Conservation (phyloP, 2,329 filamentous ascomycete genomes). For the Alternaria metachromatica region DNA sequence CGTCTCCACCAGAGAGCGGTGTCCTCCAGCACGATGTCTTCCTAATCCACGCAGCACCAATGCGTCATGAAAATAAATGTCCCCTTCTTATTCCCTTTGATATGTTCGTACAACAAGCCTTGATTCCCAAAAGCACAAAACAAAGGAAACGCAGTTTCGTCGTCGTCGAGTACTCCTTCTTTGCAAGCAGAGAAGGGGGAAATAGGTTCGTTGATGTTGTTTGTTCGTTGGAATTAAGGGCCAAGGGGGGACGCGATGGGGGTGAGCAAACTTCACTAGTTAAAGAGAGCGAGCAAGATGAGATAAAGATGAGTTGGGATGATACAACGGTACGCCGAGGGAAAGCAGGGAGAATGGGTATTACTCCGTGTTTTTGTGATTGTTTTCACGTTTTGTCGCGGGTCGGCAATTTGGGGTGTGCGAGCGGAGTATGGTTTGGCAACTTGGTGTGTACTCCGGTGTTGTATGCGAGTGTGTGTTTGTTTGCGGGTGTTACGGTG, state of each 20-base stretch:
- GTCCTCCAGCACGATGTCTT: slow-evolving; percentile 32
- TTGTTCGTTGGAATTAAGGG: slow-evolving; percentile 11
- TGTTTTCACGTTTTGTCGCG: slow-evolving; percentile 37
- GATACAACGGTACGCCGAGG: slow-evolving; percentile 37
- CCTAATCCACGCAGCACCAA: slow-evolving; percentile 29
- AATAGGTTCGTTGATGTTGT: slow-evolving; percentile 17
- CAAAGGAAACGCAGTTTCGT: slow-evolving; percentile 47
- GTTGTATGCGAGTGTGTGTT: slow-evolving; percentile 14
- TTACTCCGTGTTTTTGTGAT: slow-evolving; percentile 44
- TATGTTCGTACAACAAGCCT: slow-evolving; percentile 18
- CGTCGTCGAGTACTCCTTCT: slow-evolving; percentile 41
- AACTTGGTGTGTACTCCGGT: slow-evolving; percentile 25
- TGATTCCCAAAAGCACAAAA: slow-evolving; percentile 18
- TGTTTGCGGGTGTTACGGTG: slow-evolving; percentile 24
- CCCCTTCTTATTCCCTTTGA: slow-evolving; percentile 13
- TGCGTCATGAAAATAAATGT: slow-evolving; percentile 27
- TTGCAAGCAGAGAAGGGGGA: slow-evolving; percentile 25
- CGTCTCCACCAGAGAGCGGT: slow-evolving; percentile 26
- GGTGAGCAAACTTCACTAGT: slow-evolving; percentile 36
- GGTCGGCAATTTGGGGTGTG: slow-evolving; percentile 32
- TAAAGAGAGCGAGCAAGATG: slow-evolving; percentile 20
- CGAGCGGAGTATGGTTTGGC: slow-evolving; percentile 13
- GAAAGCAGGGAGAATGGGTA: slow-evolving; percentile 29
- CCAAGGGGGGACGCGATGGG: slow-evolving; percentile 26
- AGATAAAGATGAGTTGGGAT: slow-evolving; percentile 17